Evolutionary conservation across 148 eudicot species (phyloP).

Genomic region (Camellia japonica): DNA sequence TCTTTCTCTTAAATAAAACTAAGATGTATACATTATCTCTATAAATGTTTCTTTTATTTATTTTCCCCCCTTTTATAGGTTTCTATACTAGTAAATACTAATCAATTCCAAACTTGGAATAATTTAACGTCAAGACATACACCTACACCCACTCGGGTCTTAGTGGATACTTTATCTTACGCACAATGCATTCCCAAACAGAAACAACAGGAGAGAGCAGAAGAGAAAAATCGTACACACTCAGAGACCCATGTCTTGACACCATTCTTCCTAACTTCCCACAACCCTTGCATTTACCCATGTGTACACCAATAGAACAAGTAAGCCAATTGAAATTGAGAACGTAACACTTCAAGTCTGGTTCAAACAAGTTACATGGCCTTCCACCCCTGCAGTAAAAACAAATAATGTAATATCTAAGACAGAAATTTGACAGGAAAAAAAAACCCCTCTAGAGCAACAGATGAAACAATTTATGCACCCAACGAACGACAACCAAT

Average conservation of each 20-base stretch:
- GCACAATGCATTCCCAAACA: conserved; percentile 87
- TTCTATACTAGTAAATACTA: conserved; percentile 23
- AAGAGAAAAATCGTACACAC: conserved; percentile 63
- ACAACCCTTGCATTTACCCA: conserved; percentile 57
- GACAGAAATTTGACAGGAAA: neutral
- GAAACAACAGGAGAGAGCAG: conserved; percentile 78
- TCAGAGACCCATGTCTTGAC: conserved; percentile 39
- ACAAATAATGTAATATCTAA: conserved; percentile 5
- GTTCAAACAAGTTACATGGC: conserved; percentile 56
- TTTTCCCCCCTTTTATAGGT: conserved; percentile 8
- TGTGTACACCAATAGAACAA: conserved; percentile 35
- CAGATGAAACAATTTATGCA: neutral
- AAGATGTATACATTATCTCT: conserved; percentile 37
- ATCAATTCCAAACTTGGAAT: neutral
- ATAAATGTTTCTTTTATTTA: conserved; percentile 24
- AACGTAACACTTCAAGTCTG: conserved; percentile 15
- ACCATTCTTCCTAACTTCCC: conserved; percentile 51
- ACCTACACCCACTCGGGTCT: conserved; percentile 97
- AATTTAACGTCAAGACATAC: conserved; percentile 5
- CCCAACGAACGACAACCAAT: neutral
- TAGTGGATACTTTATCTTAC: conserved; percentile 85
- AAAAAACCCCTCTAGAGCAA: neutral
- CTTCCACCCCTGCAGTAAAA: conserved; percentile 44
- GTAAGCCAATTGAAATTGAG: conserved; percentile 21
- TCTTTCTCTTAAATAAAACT: conserved; percentile 27